Evolutionary conservation across 2,329 filamentous ascomycete species (phyloP).

Genomic region (Plenodomus tracheiphilus): DNA sequence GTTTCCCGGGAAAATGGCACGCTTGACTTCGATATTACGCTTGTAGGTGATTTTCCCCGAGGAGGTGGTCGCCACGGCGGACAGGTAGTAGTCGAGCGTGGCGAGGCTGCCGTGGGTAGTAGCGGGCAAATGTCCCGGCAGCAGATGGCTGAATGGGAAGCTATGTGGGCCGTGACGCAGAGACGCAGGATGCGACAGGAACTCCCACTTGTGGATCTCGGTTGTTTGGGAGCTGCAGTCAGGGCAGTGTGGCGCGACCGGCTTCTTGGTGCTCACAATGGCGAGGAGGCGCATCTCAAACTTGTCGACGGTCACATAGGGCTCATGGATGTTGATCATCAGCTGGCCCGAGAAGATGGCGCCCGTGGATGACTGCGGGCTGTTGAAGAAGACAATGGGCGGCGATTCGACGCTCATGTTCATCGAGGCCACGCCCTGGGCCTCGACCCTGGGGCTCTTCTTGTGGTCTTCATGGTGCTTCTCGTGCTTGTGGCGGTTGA

Average conservation of each 20-base stretch:
- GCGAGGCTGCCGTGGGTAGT: conserved; percentile 75
- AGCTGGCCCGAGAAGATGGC: conserved; percentile 85
- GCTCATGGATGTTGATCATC: conserved; percentile 70
- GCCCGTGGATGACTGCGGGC: conserved; percentile 73
- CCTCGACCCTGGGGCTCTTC: conserved; percentile 42
- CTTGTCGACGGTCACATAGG: conserved; percentile 66
- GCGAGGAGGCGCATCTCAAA: conserved; percentile 74
- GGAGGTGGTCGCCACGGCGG: conserved; percentile 54
- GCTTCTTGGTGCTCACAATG: conserved; percentile 76
- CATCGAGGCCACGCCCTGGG: conserved; percentile 55
- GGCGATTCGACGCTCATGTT: conserved; percentile 78
- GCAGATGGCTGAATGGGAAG: conserved; percentile 86
- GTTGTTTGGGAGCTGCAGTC: conserved; percentile 74
- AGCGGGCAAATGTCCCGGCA: conserved; percentile 84
- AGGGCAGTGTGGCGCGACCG: conserved; percentile 76
- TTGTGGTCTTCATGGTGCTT: conserved; percentile 31
- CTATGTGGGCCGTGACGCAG: conserved; percentile 63
- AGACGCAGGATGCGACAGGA: conserved; percentile 54
- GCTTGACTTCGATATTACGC: conserved; percentile 72
- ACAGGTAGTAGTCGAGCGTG: conserved; percentile 76
- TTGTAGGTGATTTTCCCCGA: conserved; percentile 66
- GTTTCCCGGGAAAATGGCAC: conserved; percentile 75
- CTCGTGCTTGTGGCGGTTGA: conserved; percentile 43
- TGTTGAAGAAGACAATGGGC: conserved; percentile 81
- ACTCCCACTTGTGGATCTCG: conserved; percentile 77